Base-by-base conservation (phyloP, 495 filamentous ascomycete genomes). In the Aspergillus ellipticus region DNA sequence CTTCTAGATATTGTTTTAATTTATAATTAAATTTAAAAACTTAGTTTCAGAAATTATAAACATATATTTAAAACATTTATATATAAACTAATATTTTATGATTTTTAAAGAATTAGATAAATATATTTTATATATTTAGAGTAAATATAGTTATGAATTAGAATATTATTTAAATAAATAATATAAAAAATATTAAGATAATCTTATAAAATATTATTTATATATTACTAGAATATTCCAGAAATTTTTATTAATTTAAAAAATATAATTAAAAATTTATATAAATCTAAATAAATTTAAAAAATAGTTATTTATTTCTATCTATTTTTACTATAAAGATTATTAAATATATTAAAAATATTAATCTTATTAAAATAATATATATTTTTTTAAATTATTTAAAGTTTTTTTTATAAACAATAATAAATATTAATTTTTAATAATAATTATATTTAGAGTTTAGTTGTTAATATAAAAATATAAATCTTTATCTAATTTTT, bases 311-410 rank as follows among this genome's bases (percentile, higher is more conserved):
- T 13, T 13, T 49, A 9, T 49, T 50, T 16, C 9, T 17, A 35
- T n/a, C n/a, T n/a, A n/a, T n/a, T n/a, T n/a, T n/a, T 33, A 28
- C 17, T 31, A 49, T 31, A 31, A 49, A 19, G 33, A 37, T 17
- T 39, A 11, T 17, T 51, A 41, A 6, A 35, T 13, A 24, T 26
- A 2, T 17, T 21, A 41, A 51, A 41, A 51, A 41, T 51, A 51
- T 39, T 15, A 41, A 51, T 41, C 6, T 41, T 51, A 33, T n/a
- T 51, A 51, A 51, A 51, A 51, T 17, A 42, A 42, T 41, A 41
- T 13, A 41, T 39, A 41, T 16, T 22, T 51, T 51, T 4, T 24
- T 21, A 21, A 51, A 11, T n/a, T n/a, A n/a, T n/a, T n/a, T n/a
- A n/a, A n/a, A n/a, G n/a, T 51, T 39, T 51, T 16, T 22, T 51